Base-by-base conservation (phyloP, 257 asterid genomes). In the Solanum habrochaites region DNA sequence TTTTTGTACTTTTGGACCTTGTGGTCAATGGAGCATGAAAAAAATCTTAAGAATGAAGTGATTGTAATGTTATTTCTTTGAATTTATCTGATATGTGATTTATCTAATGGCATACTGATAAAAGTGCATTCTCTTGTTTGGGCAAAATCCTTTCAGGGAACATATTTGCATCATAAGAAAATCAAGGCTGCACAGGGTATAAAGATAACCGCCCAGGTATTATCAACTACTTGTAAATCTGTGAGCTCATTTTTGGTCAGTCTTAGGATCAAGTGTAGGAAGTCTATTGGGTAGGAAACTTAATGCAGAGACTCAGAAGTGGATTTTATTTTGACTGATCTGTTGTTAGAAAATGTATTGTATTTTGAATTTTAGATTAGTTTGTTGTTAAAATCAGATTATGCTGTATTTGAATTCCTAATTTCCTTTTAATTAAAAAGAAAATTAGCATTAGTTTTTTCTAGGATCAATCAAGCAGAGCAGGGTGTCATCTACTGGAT, bases 111-210 rank as follows among this genome's bases (percentile, higher is more conserved):
- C 29, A 31, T 27, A 80, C 27, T 80, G 85, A 75, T 58, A 37
- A 40, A 42, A n/a, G 83, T 42, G 37, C 32, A 60, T 13, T 42
- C 58, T 75, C 31, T 75, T 75, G 60, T 23, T 75, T 66, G 60
- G 52, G 43, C 31, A 18, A 86, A 62, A 25, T 35, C 35, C 62
- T 37, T 85, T 62, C 95, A 97, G 99, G 99, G 99, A 87, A 90
- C 98, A 70, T 97, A 94, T 89, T 80, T 95, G 91, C 99, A 96
- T 87, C 97, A 94, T 89, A 97, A 93, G 92, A 97, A 96, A 91
- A 97, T 97, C 91, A 97, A 95, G 92, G 99, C 98, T 90, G 99
- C 99, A 43, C 96, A 93, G 94, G 99, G 99, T 87, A 96, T 97
- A 88, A 97, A 97, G 98, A 95, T 96, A 85, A 91, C 96, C 81